Evolutionary conservation across 2,329 filamentous ascomycete genomes (phyloP).

Genomic region (Xylaria sp.): DNA sequence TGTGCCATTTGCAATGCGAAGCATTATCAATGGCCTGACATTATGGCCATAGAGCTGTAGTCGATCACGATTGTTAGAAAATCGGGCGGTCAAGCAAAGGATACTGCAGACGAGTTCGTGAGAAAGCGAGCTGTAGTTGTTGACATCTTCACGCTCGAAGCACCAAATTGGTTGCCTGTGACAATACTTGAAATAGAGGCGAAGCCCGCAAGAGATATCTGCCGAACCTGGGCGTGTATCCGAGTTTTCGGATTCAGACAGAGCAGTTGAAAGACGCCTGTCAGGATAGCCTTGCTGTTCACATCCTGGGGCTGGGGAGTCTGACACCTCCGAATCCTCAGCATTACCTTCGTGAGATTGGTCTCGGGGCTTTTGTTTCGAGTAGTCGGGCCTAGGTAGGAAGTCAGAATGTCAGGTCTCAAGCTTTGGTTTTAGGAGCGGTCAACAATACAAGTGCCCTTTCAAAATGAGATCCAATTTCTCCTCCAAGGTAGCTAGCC

Average conservation of each 20-base stretch:
- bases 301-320: slow-evolving; percentile 16
- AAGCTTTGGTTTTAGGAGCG: not conserved
- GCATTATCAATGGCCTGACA: slow-evolving; percentile 38
- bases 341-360: slow-evolving; percentile 16
- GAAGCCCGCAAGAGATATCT: slow-evolving; percentile 34
- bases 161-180: slow-evolving; percentile 40
- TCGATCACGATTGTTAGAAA: slow-evolving; percentile 33
- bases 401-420: slow-evolving; percentile 25
- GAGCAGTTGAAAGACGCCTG: slow-evolving; percentile 16
- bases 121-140: slow-evolving; percentile 32
- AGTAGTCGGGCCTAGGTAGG: slow-evolving; percentile 30
- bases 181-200: slow-evolving; percentile 38
- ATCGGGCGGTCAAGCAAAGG: slow-evolving; percentile 34
- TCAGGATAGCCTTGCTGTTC: slow-evolving; percentile 22
- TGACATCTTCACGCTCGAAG: slow-evolving; percentile 37
- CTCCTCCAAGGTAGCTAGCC: slow-evolving; percentile 37
- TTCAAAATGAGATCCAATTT: slow-evolving; percentile 38
- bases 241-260: slow-evolving; percentile 32
- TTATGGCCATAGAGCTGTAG: slow-evolving; percentile 37
- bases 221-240: slow-evolving; percentile 33
- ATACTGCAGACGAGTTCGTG: slow-evolving; percentile 38
- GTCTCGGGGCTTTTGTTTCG: slow-evolving; percentile 23
- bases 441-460: slow-evolving; percentile 32
- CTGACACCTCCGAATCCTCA: slow-evolving; percentile 28
- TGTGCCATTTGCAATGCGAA: slow-evolving; percentile 38